phyloP scores from a whole-genome alignment of 169 alveolate genomes.

The Plasmodium blacklocki region DNA sequence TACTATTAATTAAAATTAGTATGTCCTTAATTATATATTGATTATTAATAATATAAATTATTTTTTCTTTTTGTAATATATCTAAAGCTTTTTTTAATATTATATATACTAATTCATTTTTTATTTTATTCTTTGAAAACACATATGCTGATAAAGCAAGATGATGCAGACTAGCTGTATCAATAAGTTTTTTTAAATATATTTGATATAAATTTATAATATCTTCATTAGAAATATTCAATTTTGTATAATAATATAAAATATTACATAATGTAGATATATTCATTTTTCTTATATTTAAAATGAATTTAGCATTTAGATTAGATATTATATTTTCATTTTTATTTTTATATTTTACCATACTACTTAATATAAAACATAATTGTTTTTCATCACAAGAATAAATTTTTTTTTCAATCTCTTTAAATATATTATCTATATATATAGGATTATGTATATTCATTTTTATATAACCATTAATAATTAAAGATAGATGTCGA shows the following conservation, averaged over 20 bases:
- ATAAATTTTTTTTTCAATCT: conserved; percentile 45
- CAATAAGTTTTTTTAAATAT: conserved; percentile 37
- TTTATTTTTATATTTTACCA: conserved; percentile 19
- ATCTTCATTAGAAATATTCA: conserved; percentile 27
- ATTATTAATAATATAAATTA: not conserved
- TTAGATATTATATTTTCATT: conserved; percentile 14
- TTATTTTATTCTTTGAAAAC: conserved; percentile 25
- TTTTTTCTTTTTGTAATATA: conserved; percentile 8
- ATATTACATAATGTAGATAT: conserved; percentile 63
- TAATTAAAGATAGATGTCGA: conserved; percentile 54
- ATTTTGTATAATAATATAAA: conserved; percentile 40
- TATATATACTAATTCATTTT: conserved; percentile 1
- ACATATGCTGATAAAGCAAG: conserved; percentile 42
- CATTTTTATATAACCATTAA: conserved; percentile 56
- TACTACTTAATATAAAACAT: conserved; percentile 45
- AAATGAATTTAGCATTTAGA: conserved; percentile 37
- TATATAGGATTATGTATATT: conserved; percentile 17
- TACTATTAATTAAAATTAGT: conserved; percentile 52
- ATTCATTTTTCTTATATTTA: conserved; percentile 54
- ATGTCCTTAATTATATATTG: conserved; percentile 10
- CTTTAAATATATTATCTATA: conserved; percentile 29
- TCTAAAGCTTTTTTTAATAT: conserved; percentile 35
- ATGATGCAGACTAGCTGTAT: conserved; percentile 37
- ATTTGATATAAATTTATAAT: conserved; percentile 37
- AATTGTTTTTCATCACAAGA: conserved; percentile 74